Evolutionary conservation across 805 yeast species (phyloP), one percentile per base, ranked within the genome.

Genomic region (Zygosaccharomyces bisporus): DNA sequence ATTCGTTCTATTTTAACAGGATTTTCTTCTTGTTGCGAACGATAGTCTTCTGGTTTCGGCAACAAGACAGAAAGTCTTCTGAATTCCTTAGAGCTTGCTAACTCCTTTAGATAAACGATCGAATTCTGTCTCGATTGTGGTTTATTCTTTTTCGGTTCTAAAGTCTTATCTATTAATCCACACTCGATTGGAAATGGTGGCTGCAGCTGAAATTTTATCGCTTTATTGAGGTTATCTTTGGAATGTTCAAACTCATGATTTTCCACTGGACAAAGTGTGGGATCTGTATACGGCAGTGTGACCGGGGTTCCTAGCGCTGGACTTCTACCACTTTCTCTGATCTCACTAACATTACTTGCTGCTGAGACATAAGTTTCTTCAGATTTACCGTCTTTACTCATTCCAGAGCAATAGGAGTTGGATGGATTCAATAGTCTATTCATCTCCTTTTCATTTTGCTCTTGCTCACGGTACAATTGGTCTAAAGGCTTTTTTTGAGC

Each of bases 341-440:
- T 32, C 17, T 25, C 32, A 7, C 19, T 16, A n/a, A 16, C 3
- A 12, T 37, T 23, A 12, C 32, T 12, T 4, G 24, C 23, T 12
- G 16, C 40, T 14, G 40, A 37, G 9, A 37, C 21, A 13, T 37
- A 37, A 25, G 40, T 37, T 12, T 37, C 33, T 9, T 29, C 30
- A 16, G 33, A 37, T 10, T 25, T 6, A 7, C 16, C 20, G 3
- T 37, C 40, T 12, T 25, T 21, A 16, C 25, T 4, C 6, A 4
- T 10, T 27, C n/a, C 16, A 10, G 10, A 17, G 13, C 9, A 24
- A n/a, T 29, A 24, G 17, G 32, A 16, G 21, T 18, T 20, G 9
- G 21, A 18, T 5, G 29, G 19, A 21, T 35, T 37, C 7, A 37
- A 20, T 24, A 37, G 12, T 37, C 14, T 37, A 14, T 37, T 16